These are phyloP conservation scores for Thymus quinquecostatus DNA, from an alignment of 257 asterid species.

Conservation along the genomic window DNA sequence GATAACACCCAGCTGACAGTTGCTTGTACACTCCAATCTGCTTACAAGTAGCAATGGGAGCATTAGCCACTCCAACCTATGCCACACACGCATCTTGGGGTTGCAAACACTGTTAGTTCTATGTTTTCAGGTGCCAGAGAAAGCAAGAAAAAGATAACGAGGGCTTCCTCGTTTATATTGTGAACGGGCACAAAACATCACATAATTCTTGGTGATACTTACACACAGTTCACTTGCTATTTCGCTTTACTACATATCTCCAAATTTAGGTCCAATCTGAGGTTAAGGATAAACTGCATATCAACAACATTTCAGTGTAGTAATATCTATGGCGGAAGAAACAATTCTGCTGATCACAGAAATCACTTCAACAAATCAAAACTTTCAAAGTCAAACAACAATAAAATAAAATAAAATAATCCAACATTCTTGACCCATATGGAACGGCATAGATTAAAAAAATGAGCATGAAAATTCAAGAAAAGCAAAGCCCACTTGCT, in stretches of 20 bases:
- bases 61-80: slow-evolving; percentile 44
- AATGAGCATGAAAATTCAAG: not conserved
- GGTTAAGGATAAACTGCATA: not conserved
- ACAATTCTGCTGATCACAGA: slow-evolving; percentile 7
- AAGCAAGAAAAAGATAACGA: not conserved
- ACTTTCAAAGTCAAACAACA: not conserved
- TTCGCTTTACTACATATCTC: not conserved
- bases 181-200: not conserved
- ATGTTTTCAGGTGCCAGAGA: not conserved
- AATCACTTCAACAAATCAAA: slow-evolving; percentile 13
- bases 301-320: not conserved
- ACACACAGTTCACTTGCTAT: not conserved
- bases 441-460: slow-evolving; percentile 1
- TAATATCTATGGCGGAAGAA: not conserved
- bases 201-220: not conserved
- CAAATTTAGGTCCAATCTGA: slow-evolving; percentile 10
- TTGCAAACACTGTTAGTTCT: slow-evolving; percentile 12
- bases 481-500: not conserved
- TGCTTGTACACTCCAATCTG: slow-evolving; percentile 98
- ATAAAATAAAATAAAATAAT: not conserved
- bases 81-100: slow-evolving; percentile 35
- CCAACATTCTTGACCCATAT: slow-evolving; percentile 8
- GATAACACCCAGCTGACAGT: slow-evolving; percentile 75
- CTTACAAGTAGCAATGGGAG: slow-evolving; percentile 44
- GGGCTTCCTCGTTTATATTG: slow-evolving; percentile 11